Base-by-base conservation (phyloP, 1,284 basidiomycete species). In the Ustilago shanxiensis region DNA sequence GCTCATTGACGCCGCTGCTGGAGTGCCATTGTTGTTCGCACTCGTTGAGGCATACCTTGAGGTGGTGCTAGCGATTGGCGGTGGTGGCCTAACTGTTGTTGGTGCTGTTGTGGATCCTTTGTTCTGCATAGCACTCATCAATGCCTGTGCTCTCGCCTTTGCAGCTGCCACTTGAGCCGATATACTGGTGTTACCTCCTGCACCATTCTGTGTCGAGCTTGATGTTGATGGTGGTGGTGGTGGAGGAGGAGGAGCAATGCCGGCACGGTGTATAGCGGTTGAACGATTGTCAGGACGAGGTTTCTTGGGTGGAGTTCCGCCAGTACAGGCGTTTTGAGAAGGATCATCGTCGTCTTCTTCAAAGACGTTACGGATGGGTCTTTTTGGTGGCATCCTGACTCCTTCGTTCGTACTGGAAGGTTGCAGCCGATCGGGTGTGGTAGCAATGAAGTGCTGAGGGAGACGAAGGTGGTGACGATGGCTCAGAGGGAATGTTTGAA, bases 101-200 rank as follows among this genome's bases (percentile, higher is more conserved):
- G 58, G 26, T 16, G 47, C 47, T 22, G 47, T 8, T 6, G 47
- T 24, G 4, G 45, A 22, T 2, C 39, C 47, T 22, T 66, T 78
- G 45, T 55, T 67, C 53, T 69, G 66, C 44, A 77, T 58, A 11
- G 76, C 65, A 28, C 53, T 70, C 66, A 72, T 68, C 64, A 75
- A 49, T 1, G 78, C 79, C 41, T 73, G 67, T 1, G 73, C 66
- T 49, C 69, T 75, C 7, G 79, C 79, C 49, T 71, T 74, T 14
- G 79, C 79, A 11, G 72, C 79, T 16, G 66, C 79, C 7, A 81
- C 62, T 52, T 81, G 78, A n/a, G 79, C 79, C 53, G 67, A 59
- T 22, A 80, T 69, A 44, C 65, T 76, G 31, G 31, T 33, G 49
- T 45, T 67, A 14, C 33, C 51, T 18, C 22, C 65, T 9, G 28